phyloP scores from a whole-genome alignment of 1,284 basidiomycete genomes.

The Malassezia caprae region DNA sequence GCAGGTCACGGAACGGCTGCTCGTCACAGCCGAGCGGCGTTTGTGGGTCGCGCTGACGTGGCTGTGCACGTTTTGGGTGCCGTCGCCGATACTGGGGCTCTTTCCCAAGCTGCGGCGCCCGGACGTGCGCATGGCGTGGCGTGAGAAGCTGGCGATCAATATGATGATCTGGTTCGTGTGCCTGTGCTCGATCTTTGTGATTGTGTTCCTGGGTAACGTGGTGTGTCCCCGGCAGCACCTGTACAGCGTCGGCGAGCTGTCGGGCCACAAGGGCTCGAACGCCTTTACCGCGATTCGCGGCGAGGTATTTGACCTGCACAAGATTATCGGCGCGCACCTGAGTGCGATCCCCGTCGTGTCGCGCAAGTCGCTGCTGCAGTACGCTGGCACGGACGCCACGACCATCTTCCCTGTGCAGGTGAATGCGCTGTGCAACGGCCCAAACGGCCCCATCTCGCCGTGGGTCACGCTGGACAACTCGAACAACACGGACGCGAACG shows the following conservation, averaged over 20 bases:
- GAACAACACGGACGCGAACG: slow-evolving; percentile 68
- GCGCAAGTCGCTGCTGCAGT: slow-evolving; percentile 64
- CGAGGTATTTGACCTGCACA: slow-evolving; percentile 73
- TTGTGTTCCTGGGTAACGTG: slow-evolving; percentile 72
- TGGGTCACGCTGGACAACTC: slow-evolving; percentile 68
- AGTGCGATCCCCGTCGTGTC: slow-evolving; percentile 66
- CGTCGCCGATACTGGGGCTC: slow-evolving; percentile 61
- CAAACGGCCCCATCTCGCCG: slow-evolving; percentile 68
- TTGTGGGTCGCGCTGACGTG: slow-evolving; percentile 82
- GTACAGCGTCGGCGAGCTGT: slow-evolving; percentile 67
- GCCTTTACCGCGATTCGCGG: slow-evolving; percentile 76
- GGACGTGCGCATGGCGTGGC: slow-evolving; percentile 90
- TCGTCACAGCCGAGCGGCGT: slow-evolving; percentile 66
- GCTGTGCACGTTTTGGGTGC: slow-evolving; percentile 85
- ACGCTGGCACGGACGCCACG: slow-evolving; percentile 69
- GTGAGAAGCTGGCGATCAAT: slow-evolving; percentile 92
- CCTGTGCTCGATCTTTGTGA: slow-evolving; percentile 76
- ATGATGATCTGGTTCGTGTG: slow-evolving; percentile 87
- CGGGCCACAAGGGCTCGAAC: slow-evolving; percentile 62
- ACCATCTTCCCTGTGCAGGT: slow-evolving; percentile 92
- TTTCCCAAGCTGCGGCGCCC: slow-evolving; percentile 82
- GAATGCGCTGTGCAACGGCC: slow-evolving; percentile 81
- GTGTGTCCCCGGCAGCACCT: slow-evolving; percentile 94
- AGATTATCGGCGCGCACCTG: slow-evolving; percentile 52
- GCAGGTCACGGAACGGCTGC: slow-evolving; percentile 72